phyloP scores from a whole-genome alignment of 2,329 filamentous ascomycete species.

The Saccharata proteae region DNA sequence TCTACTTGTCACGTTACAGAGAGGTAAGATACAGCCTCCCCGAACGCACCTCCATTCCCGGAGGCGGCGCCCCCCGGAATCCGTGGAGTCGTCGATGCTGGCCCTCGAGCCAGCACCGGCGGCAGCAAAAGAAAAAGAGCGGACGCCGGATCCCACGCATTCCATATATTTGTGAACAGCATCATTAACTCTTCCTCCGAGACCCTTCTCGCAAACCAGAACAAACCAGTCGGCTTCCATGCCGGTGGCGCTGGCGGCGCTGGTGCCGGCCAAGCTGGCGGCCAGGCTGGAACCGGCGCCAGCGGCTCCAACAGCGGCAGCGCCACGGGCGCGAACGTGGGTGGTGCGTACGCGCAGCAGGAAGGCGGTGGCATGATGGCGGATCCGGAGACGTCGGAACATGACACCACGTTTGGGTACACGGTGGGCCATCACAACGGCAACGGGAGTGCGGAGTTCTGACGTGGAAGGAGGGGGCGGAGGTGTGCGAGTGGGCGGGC shows the following conservation, averaged over 20 bases:
- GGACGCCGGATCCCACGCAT: no score
- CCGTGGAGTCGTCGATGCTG: no score
- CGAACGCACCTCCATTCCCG: no score
- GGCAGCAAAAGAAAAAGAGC: no score
- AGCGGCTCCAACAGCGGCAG: conserved; percentile 14
- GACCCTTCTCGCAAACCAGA: conserved; percentile 67
- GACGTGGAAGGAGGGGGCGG: no score
- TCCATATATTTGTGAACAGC: no score
- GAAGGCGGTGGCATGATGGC: conserved; percentile 30
- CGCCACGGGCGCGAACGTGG: conserved; percentile 15
- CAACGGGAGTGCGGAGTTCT: conserved; percentile 26
- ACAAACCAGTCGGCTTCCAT: conserved; percentile 32
- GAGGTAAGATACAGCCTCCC: conserved; percentile 57
- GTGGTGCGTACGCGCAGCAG: conserved; percentile 14
- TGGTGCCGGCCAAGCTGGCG: no score
- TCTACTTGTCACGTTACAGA: conserved; percentile 93
- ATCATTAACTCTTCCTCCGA: conserved; percentile 43
- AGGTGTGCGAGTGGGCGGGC: no score
- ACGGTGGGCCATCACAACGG: conserved; percentile 25
- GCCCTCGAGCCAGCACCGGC: no score
- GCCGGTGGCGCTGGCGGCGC: conserved; percentile 18
- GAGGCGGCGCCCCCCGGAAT: no score
- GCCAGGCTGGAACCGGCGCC: no score
- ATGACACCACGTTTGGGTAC: conserved; percentile 30
- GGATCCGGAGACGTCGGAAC: conserved; percentile 31